These are phyloP conservation scores for Podila horticola DNA, from an alignment of 192 early-diverging fungal genomes.

Conservation along the genomic window DNA sequence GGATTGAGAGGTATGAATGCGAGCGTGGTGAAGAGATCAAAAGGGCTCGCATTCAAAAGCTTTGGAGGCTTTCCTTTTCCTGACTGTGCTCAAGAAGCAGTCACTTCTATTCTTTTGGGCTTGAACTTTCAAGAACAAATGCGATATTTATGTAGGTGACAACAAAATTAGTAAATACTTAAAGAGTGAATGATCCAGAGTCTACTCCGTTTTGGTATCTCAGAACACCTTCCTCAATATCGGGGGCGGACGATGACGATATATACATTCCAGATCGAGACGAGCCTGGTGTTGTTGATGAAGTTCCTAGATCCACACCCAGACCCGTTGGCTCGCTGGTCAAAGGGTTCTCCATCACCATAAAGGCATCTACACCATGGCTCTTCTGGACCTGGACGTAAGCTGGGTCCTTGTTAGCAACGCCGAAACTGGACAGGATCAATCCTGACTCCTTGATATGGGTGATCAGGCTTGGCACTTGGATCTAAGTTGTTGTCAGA, in stretches of 20 bases:
- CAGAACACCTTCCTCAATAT: conserved; percentile 47
- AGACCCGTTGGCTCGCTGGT: not conserved
- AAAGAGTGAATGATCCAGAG: conserved; percentile 35
- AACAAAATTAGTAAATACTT: not conserved
- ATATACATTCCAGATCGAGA: conserved; percentile 46
- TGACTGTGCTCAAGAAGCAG: no score
- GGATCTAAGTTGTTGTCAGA: conserved; percentile 65
- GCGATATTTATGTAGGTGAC: not conserved
- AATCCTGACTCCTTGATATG: conserved; percentile 94
- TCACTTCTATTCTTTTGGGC: no score
- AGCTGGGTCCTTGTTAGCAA: conserved; percentile 71
- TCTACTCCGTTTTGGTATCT: conserved; percentile 50
- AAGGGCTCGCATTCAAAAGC: no score
- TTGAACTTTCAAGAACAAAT: no score
- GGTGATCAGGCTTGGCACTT: conserved; percentile 90
- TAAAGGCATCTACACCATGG: conserved; percentile 92
- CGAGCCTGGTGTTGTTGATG: conserved; percentile 1
- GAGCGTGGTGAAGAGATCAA: no score
- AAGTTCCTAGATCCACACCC: not conserved
- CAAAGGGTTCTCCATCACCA: conserved; percentile 53
- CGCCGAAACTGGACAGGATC: conserved; percentile 90
- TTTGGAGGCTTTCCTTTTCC: no score
- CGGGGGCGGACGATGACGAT: conserved; percentile 31
- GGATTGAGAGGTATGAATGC: no score
- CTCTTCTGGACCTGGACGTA: conserved; percentile 79